Base-by-base conservation (phyloP, 495 filamentous ascomycete genomes). In the Neurospora sp. region DNA sequence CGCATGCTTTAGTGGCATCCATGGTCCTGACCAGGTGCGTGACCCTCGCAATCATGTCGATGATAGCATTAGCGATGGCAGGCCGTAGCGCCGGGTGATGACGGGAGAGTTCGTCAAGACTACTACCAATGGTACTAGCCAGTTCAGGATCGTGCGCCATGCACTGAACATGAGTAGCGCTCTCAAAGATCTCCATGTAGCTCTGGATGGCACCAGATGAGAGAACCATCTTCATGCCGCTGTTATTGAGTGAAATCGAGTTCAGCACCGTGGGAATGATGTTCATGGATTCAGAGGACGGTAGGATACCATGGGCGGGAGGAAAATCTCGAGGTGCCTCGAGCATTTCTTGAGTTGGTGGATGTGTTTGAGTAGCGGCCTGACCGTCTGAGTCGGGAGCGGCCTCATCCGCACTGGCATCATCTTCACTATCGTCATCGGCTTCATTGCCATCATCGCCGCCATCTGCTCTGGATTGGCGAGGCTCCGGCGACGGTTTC, bases 121-220 rank as follows among this genome's bases (percentile, higher is more conserved):
- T 91, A 7, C 86, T 88, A 27, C 96, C 96, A 49, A 98, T 84
- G 49, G 86, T 86, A 46, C 79, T 83, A 3, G 91, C 82, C 40
- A 91, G 83, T n/a, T 91, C 89, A 7, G 88, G 84, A 72, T 97
- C 95, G 44, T 87, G 82, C 69, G 90, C 88, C 86, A 98, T 85
- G 75, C 88, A 90, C 76, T 93, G 94, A 62, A 98, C 90, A 82
- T 99, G 96, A 4, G 90, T 90, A 6, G 94, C 90, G 75, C 92
- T 97, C 81, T 97, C 93, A 76, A 98, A 98, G 38, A 98, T 93
- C 78, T 97, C 93, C 74, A 98, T 93, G 82, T 94, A 99, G 76
- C 87, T 91, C 49, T 92, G 90, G 37, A 98, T 82, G 3, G 95
- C 94, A 74, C 88, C 85, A 0, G 95, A 97, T 2, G 90, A 87